Base-by-base conservation (phyloP, 2,329 filamentous ascomycete species). In the Pseudocercospora pini-densiflorae region DNA sequence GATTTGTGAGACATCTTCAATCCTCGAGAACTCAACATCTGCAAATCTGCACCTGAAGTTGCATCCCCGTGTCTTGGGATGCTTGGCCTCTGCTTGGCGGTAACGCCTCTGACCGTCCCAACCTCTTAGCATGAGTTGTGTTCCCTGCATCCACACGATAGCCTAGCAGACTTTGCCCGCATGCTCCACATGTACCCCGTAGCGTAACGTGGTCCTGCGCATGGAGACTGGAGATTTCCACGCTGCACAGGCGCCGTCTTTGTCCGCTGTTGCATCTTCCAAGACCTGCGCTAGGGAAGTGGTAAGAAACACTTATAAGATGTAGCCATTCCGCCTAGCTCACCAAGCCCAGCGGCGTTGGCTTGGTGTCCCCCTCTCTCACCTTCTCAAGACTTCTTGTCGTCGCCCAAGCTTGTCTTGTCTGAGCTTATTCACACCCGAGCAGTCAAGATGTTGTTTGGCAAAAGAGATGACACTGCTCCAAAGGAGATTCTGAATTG, bases 401-500 rank as follows among this genome's bases (percentile, higher is more conserved):
- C 10, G 19, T 19, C 47, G n/a, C 23, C 47, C 21, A 51, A 51
- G 47, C 47, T 55, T 55, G 51, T 33, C 24, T 55, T 33, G 51
- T 55, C 27, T 31, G 24, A 68, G 68, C 68, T 65, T 64, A 60
- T 55, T 51, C 36, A 23, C 8, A 45, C 43, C 27, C 40, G 12
- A 31, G 12, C 59, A 65, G 70, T 66, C 61, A 72, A 70, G 64
- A 76, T 77, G 70, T 70, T 73, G 47, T 70, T 70, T 51, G 45
- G 36, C 64, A 69, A 71, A 78, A 70, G 68, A 76, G 62, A 66
- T 53, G 77, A 62, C 79, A 87, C 82, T 65, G 90, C 92, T 67
- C 91, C 91, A 4, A 85, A 85, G 63, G 87, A 91, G 74, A 86
- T 89, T 68, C 87, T 93, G 77, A 94, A 94, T 80, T 93, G 90